Base-by-base conservation (phyloP, 345 rosid genomes). In the Brassica juncea region DNA sequence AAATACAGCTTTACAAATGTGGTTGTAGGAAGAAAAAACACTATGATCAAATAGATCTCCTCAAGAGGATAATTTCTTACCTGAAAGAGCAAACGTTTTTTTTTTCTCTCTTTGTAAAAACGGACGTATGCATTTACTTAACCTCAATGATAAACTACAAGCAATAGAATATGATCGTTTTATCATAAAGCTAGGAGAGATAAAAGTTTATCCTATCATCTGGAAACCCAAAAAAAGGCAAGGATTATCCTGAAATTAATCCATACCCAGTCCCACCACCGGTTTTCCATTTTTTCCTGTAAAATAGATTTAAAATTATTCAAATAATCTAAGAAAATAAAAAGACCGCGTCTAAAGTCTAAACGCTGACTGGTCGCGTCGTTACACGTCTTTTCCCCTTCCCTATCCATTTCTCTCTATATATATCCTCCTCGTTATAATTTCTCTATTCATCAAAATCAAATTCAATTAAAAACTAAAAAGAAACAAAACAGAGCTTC, bases 331-430 rank as follows among this genome's bases (percentile, higher is more conserved):
- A 52, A 52, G 57, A 71, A 42, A 30, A 66, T 9, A 68, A 63
- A 16, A n/a, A 80, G 67, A 80, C 83, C 79, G 83, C 79, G 79
- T 74, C 37, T 34, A 34, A 34, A 34, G 37, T 34, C 37, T 34
- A 34, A 34, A 34, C 71, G 74, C 67, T 80, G 83, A 74, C 79
- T 62, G 54, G 74, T 72, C 62, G 27, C 69, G 82, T 73, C 82
- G 77, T 77, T 67, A 80, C 83, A 70, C 83, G 80, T 72, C 42
- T 80, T 80, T 59, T 25, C 3, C 27, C 59, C 69, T 7, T 39
- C 23, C 76, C 61, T 67, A 67, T 73, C 65, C 74, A 72, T 58
- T 72, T 55, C 75, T 58, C 63, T 78, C 30, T 80, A 74, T 74
- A 80, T 75, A 70, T 4, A 66, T 2, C 8, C 83, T 70, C 79